Conservation (phyloP, 768 basidiomycete species). For the Pilatotrama ljubarskyi region DNA sequence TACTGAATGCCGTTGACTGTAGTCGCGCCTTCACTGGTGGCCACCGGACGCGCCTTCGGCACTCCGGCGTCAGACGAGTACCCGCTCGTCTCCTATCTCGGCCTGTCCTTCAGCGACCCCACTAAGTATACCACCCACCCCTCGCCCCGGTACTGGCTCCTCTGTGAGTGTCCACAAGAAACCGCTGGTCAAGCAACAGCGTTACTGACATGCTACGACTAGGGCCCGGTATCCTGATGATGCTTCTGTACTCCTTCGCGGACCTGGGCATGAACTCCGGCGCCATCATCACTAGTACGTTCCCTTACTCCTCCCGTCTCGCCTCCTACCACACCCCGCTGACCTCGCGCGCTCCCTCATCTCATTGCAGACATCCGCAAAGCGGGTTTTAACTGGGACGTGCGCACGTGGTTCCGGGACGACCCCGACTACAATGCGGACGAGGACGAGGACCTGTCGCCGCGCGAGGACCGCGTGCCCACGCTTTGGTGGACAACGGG, state of each 20-base stretch:
- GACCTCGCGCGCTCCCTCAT: not conserved
- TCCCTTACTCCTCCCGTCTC: conserved; percentile 22
- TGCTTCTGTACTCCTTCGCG: conserved; percentile 60
- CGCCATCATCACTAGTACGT: conserved; percentile 33
- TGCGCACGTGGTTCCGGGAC: conserved; percentile 20
- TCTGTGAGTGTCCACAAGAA: conserved; percentile 10
- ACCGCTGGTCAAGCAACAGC: no score
- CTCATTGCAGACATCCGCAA: conserved; percentile 1
- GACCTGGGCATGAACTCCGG: conserved; percentile 47
- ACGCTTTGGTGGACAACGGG: conserved; percentile 55
- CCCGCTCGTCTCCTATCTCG: conserved; percentile 46
- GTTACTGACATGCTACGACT: not conserved
- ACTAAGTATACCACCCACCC: conserved; percentile 35
- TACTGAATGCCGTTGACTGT: not conserved
- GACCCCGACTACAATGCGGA: conserved; percentile 31
- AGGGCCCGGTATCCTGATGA: conserved; percentile 60
- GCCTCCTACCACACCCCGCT: not conserved
- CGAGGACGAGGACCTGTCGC: conserved; percentile 54
- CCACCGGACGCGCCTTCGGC: conserved; percentile 53
- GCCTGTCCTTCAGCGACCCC: conserved; percentile 39
- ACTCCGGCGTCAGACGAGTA: conserved; percentile 36
- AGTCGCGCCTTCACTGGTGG: conserved; percentile 52
- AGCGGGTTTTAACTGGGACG: conserved; percentile 10
- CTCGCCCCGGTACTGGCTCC: conserved; percentile 26
- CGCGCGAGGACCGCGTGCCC: conserved; percentile 55